Evolutionary conservation across 164 flowering plant species (phyloP), one percentile per base, ranked within the genome.

Genomic region (Magnolia officinalis): DNA sequence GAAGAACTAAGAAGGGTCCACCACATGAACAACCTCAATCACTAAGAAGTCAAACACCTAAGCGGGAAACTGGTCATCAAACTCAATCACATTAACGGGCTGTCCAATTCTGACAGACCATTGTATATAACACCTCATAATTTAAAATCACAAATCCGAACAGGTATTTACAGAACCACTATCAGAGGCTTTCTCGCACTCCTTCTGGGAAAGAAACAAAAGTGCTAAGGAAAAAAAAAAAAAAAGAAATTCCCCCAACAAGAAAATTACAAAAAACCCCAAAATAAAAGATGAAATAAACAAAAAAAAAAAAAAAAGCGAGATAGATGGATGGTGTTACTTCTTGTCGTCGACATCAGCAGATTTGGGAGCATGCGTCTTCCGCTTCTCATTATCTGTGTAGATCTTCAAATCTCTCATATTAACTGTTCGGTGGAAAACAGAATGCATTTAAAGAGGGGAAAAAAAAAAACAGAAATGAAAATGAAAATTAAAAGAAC

Each of bases 351-450:
- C 72, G 9, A 71, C 52, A 59, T 37, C 78, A 45, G 49, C 45
- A 45, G 76, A 8, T 50, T 74, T 80, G 74, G 74, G 29, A 8
- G 45, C 65, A 13, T 18, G 68, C n/a, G 8, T 78, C 55, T 75
- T 78, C 61, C 26, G 76, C 21, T 72, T 81, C 63, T 78, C 80
- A 70, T 50, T 69, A 55, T 88, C 90, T 6, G 85, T 72, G 80
- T 80, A 87, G 7, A 90, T 67, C 80, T 86, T 88, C 55, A 90
- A 85, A 76, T 66, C 84, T 73, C 71, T 79, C 10, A 10, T 64
- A 9, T 75, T 78, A 66, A 58, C 89, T 86, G 80, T 71, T 45
- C 29, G 51, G 49, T 14, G 64, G 67, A 72, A 75, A 74, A 19
- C 20, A 13, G 18, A 31, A 14, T 29, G 50, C 18, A 24, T n/a